Percentiles rank a stretch among this genome's conserved stretches.
Conservation (phyloP, 78 protist genomes). For the Isochrysis galbana region DNA sequence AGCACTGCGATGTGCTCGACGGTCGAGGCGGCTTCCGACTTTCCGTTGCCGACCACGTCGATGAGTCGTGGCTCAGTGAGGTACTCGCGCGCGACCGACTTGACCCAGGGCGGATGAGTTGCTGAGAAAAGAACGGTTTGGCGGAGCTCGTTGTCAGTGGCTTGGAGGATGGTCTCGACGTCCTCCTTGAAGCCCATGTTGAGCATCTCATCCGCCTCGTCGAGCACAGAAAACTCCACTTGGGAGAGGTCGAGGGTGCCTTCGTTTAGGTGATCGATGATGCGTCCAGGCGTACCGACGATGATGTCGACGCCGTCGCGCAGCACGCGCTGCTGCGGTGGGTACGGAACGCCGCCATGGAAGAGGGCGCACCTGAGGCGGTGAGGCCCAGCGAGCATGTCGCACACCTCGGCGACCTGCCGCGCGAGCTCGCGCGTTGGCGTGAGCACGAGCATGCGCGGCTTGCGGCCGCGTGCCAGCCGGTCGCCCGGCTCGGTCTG, state of each 20-base stretch:
- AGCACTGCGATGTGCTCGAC: slow-evolving; percentile 23
- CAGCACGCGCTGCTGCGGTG: background rate
- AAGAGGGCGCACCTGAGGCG: background rate
- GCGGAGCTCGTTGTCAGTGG: background rate
- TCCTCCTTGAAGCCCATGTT: slow-evolving; percentile 52
- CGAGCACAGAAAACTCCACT: slow-evolving; percentile 39
- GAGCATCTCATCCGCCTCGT: slow-evolving; percentile 74
- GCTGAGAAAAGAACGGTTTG: slow-evolving; percentile 76
- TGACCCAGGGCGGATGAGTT: slow-evolving; percentile 62
- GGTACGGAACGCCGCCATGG: background rate
- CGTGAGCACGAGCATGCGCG: slow-evolving; percentile 24
- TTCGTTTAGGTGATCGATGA: slow-evolving; percentile 47
- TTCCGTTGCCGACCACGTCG: background rate
- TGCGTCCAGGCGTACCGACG: slow-evolving; percentile 50
- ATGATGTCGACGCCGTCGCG: slow-evolving; percentile 35
- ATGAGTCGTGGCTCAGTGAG: too few species aligned
- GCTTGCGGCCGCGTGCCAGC: background rate
- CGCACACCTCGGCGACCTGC: background rate
- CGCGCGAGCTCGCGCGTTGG: slow-evolving; percentile 59
- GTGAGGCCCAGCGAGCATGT: background rate
- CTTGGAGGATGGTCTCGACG: slow-evolving; percentile 11
- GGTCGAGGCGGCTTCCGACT: background rate
- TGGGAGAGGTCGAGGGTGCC: background rate
- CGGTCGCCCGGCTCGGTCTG: background rate
- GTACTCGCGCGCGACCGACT: background rate